Evolutionary conservation across 306 rosid species (phyloP).

Genomic region (Vachellia pachyceras): DNA sequence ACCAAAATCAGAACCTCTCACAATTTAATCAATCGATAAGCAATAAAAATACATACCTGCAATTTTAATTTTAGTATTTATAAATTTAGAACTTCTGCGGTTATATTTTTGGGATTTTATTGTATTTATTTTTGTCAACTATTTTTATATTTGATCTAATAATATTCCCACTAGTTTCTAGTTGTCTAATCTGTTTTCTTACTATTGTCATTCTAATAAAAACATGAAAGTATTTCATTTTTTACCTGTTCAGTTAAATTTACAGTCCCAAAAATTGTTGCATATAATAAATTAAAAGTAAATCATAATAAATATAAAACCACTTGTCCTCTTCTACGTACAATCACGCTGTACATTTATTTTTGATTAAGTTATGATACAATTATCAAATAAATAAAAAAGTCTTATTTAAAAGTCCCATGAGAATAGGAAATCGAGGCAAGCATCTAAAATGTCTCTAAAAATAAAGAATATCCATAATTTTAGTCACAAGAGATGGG

Average conservation of each 20-base stretch:
- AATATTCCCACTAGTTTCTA: too few species aligned
- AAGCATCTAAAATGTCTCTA: background rate
- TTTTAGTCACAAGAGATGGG: conserved; percentile 22
- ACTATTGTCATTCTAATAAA: too few species aligned
- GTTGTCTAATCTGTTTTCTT: too few species aligned
- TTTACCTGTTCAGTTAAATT: too few species aligned
- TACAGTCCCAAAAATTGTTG: background rate
- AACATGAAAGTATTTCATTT: too few species aligned
- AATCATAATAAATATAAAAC: background rate
- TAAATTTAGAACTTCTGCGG: background rate
- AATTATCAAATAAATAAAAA: background rate
- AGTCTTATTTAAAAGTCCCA: background rate
- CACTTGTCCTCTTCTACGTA: too few species aligned
- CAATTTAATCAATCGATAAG: background rate
- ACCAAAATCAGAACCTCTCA: background rate
- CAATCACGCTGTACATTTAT: too few species aligned
- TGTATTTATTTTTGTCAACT: background rate
- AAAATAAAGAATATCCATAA: background rate
- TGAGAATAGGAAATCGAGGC: background rate
- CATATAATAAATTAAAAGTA: background rate
- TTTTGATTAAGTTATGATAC: too few species aligned
- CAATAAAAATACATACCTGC: background rate
- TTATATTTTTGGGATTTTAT: background rate
- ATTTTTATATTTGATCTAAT: too few species aligned
- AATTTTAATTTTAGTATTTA: background rate